Conservation (phyloP, 1,139 yeast genomes). For the Suhomyces ambrosiae region DNA sequence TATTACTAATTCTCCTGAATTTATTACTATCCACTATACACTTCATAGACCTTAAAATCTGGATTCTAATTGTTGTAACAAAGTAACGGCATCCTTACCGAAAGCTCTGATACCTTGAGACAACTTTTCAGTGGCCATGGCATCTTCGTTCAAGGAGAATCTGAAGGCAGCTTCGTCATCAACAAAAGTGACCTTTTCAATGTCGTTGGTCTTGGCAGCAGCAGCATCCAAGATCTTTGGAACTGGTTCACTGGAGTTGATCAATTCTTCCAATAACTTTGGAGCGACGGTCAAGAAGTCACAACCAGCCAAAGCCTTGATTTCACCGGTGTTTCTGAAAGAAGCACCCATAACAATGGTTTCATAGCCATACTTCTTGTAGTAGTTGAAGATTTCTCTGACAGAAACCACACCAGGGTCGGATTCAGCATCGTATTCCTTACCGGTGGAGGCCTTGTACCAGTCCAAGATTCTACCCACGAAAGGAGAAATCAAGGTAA, state of each 20-base stretch:
- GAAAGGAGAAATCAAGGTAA: conserved; percentile 95
- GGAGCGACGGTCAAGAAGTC: conserved; percentile 97
- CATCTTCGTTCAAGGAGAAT: conserved; percentile 90
- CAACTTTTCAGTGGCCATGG: conserved; percentile 98
- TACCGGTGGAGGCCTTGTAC: conserved; percentile 95
- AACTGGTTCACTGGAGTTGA: conserved; percentile 73
- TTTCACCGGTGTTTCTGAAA: conserved; percentile 96
- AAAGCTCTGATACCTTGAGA: conserved; percentile 97
- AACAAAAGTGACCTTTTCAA: conserved; percentile 76
- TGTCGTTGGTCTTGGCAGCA: conserved; percentile 50
- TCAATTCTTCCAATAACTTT: conserved; percentile 83
- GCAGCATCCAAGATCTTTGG: conserved; percentile 80
- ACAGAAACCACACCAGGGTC: conserved; percentile 98
- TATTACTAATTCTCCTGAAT: not conserved
- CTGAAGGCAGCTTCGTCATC: conserved; percentile 91
- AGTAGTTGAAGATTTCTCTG: conserved; percentile 88
- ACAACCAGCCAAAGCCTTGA: conserved; percentile 95
- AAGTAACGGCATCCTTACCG: conserved; percentile 90
- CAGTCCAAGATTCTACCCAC: conserved; percentile 99
- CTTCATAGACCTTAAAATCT: conserved; percentile 47
- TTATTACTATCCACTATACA: not conserved
- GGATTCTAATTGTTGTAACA: conserved; percentile 75
- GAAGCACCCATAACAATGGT: conserved; percentile 99
- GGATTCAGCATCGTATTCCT: conserved; percentile 73
- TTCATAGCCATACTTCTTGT: conserved; percentile 94